Base-by-base conservation (phyloP, 768 basidiomycete species). In the Porphyrellus cyaneotinctus region DNA sequence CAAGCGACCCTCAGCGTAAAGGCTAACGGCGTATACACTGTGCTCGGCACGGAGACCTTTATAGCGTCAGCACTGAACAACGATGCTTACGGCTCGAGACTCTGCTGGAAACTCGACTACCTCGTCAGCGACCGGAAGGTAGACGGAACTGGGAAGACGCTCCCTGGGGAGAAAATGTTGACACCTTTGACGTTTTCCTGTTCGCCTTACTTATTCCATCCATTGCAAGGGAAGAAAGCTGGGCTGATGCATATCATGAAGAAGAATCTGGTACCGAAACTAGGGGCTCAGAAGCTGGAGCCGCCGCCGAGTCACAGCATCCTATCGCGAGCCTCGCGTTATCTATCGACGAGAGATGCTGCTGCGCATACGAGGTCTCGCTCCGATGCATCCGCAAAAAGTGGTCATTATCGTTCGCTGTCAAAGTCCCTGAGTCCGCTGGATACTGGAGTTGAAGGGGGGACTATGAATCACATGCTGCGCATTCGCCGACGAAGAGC, bases 81-180 rank as follows among this genome's bases (percentile, higher is more conserved):
- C 32, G 61, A 67, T 26, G 47, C 42, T 9, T 54, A 43, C 8
- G 67, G 57, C 10, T 33, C 65, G 20, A 80, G 77, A 51, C 70
- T 89, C 17, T 71, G 72, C 22, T 93, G 91, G 92, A 80, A 81
- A 51, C 86, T 94, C 57, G 86, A 88, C 50, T 94, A 94, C 64
- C 62, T 83, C 30, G 86, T 94, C 11, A 79, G 80, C 36, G 83
- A 89, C 57, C 75, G 81, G 30, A 68, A 73, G 48, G 69, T 70
- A 22, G 75, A 79, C 22, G 65, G 65, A 8, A 72, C 75, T 5
- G 79, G 80, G 22, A 76, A 73, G 52, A 61, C 72, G 17, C 62
- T 69, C n/a, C 72, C 77, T 7, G 87, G 86, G 15, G 91, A 92
- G 70, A 88, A 86, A 71, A 75, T 74, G 2, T 62, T 91, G 51